These are phyloP conservation scores for Mycena albidolilacea DNA, from an alignment of 768 basidiomycete genomes.

Conservation along the genomic window DNA sequence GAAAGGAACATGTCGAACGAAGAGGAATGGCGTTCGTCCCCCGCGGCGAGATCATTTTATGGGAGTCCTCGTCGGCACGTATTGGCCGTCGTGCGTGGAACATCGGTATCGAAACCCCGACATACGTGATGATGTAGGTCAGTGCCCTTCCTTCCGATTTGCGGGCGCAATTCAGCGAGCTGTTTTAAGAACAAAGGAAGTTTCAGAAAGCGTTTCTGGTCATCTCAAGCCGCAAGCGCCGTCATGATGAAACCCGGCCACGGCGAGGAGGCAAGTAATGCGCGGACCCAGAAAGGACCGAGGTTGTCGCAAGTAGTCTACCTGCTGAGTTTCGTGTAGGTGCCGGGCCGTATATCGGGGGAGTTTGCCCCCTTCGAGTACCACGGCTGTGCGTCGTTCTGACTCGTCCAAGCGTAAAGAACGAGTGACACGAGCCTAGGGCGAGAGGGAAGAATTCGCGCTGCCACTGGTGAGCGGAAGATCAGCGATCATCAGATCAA, in stretches of 20 bases:
- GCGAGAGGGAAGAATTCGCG: too few relatives aligned
- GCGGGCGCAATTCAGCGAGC: neutral
- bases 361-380: too few relatives aligned
- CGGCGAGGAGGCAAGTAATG: too few relatives aligned
- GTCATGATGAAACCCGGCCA: neutral
- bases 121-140: too few relatives aligned
- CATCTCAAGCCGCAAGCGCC: neutral
- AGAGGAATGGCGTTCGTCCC: neutral
- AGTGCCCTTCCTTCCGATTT: neutral
- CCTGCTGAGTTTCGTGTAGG: too few relatives aligned
- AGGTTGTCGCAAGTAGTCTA: too few relatives aligned
- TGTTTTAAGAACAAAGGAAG: neutral
- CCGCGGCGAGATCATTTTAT: neutral
- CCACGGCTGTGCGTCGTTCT: too few relatives aligned
- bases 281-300: neutral
- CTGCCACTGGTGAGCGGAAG: too few relatives aligned
- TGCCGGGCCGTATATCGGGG: too few relatives aligned
- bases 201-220: neutral
- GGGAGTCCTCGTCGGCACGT: neutral
- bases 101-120: neutral
- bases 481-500: too few relatives aligned
- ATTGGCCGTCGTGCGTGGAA: neutral
- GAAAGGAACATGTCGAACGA: neutral
- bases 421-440: too few relatives aligned
- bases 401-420: too few relatives aligned